Evolutionary conservation across 1,139 yeast genomes (phyloP).

Genomic region (Candida neerlandica): DNA sequence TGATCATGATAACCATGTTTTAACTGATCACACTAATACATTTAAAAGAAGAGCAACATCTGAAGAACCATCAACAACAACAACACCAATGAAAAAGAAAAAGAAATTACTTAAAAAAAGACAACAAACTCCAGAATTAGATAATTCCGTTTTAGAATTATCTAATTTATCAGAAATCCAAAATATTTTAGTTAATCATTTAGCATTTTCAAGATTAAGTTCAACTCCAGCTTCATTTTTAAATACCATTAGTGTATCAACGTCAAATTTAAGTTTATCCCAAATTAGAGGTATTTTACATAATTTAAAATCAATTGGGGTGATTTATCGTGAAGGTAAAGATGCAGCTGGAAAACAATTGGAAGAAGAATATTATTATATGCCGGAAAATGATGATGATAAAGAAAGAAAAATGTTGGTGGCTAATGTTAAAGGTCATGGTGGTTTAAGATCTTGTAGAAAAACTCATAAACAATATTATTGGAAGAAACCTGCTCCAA

Average conservation of each 20-base stretch:
- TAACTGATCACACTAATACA: constrained; percentile 30
- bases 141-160: constrained; percentile 28
- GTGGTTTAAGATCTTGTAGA: constrained; percentile 85
- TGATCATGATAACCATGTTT: constrained; percentile 2
- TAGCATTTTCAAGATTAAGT: constrained; percentile 86
- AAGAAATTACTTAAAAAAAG: constrained; percentile 5
- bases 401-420: constrained; percentile 68
- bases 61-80: too few species aligned
- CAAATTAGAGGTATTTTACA: constrained; percentile 57
- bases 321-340: constrained; percentile 83
- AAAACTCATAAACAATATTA: constrained; percentile 91
- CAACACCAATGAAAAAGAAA: constrained; percentile 9
- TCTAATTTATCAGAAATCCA: constrained; percentile 52
- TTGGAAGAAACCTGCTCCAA: constrained; percentile 75
- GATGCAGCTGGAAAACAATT: constrained; percentile 96
- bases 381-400: constrained; percentile 80
- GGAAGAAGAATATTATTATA: constrained; percentile 91
- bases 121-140: constrained; percentile 17
- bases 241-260: constrained; percentile 57
- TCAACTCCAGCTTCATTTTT: constrained; percentile 81
- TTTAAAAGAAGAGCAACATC: constrained; percentile 29
- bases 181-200: constrained; percentile 74
- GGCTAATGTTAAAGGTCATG: constrained; percentile 75
- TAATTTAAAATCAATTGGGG: constrained; percentile 67
- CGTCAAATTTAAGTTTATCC: constrained; percentile 43